Conservation (phyloP, 2,329 filamentous ascomycete genomes). For the Pestalotiopsis fici region DNA sequence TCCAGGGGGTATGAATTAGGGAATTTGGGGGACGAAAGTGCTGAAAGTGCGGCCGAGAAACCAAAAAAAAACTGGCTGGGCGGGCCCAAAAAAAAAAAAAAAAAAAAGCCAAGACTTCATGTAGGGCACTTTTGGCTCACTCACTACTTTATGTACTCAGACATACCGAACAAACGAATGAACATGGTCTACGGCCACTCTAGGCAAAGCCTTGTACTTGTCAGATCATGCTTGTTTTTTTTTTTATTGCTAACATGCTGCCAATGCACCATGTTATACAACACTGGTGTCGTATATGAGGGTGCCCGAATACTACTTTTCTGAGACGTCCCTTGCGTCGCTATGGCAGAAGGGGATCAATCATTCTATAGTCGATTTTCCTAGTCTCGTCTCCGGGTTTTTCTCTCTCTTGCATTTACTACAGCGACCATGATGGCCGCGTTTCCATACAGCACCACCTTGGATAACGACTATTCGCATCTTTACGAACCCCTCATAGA, state of each 20-base stretch:
- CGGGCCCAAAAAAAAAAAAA: no score
- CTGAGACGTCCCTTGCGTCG: neutral
- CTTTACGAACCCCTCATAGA: neutral
- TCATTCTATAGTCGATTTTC: neutral
- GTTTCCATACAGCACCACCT: neutral
- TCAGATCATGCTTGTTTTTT: neutral
- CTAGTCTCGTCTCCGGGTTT: neutral
- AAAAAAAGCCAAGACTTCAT: neutral
- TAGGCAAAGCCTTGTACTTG: neutral
- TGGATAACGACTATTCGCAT: neutral
- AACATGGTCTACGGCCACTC: neutral
- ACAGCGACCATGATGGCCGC: neutral
- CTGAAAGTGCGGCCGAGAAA: neutral
- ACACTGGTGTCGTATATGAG: neutral
- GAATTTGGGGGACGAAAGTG: neutral
- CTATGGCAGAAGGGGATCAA: neutral
- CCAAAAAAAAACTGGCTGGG: neutral
- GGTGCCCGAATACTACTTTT: neutral
- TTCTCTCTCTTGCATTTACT: neutral
- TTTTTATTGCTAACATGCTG: neutral
- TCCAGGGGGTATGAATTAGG: neutral
- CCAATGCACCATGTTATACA: neutral
- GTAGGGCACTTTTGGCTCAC: constrained; percentile 1
- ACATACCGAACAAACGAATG: neutral
- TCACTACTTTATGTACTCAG: neutral